phyloP scores from a whole-genome alignment of 1,284 basidiomycete species.

The Leccinum pachyderme region DNA sequence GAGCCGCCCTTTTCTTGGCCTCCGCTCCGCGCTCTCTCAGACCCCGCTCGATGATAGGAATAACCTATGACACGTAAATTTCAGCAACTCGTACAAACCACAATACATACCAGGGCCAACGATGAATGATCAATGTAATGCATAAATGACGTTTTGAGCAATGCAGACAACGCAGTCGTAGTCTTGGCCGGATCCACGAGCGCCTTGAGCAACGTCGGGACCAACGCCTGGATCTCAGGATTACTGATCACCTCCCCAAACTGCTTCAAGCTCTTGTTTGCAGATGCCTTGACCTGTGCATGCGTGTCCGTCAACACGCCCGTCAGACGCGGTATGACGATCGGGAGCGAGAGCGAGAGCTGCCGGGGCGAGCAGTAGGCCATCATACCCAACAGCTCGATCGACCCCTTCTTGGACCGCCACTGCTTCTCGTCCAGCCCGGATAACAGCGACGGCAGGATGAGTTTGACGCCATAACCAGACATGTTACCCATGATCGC shows the following conservation, averaged over 20 bases:
- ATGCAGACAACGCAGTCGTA: constrained; percentile 74
- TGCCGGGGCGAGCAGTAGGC: constrained; percentile 97
- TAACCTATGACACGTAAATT: constrained; percentile 53
- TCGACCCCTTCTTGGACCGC: constrained; percentile 97
- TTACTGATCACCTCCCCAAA: constrained; percentile 97
- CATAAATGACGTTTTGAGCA: constrained; percentile 95
- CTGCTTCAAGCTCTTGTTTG: constrained; percentile 95
- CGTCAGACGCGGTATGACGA: constrained; percentile 94
- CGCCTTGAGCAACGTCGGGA: constrained; percentile 92
- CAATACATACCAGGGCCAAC: constrained; percentile 76
- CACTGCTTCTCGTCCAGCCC: constrained; percentile 99
- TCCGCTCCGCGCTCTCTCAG: constrained; percentile 90
- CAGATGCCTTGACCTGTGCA: constrained; percentile 91
- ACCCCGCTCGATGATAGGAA: constrained; percentile 95
- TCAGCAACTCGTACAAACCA: background rate
- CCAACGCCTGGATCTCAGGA: constrained; percentile 91
- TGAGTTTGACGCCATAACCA: constrained; percentile 93
- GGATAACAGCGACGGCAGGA: constrained; percentile 86
- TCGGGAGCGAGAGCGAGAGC: constrained; percentile 91
- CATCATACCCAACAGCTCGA: constrained; percentile 98
- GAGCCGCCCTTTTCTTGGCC: constrained; percentile 93
- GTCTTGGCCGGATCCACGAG: constrained; percentile 96
- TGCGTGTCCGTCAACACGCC: constrained; percentile 97
- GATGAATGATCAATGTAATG: constrained; percentile 99
- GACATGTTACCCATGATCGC: constrained; percentile 97